Evolutionary conservation across 2,329 filamentous ascomycete species (phyloP).

Genomic region (Pseudogymnoascus sp.): DNA sequence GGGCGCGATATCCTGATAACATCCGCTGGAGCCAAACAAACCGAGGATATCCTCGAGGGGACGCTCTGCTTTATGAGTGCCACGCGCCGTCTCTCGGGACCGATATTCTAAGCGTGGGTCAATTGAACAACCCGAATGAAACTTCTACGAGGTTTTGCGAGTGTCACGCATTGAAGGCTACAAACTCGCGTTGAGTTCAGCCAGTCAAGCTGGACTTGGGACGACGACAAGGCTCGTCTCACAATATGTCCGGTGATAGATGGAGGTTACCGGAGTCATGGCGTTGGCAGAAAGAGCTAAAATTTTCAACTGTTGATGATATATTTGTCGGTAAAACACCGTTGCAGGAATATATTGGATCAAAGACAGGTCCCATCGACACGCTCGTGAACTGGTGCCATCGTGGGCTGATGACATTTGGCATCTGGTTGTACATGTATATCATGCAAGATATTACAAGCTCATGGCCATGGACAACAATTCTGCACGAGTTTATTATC

Average conservation of each 20-base stretch:
- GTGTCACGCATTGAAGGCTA: not conserved
- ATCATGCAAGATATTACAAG: not conserved
- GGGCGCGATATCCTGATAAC: not conserved
- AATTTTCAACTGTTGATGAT: not conserved
- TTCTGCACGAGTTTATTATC: not conserved
- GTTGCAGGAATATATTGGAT: not conserved
- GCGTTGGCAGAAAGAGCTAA: not conserved
- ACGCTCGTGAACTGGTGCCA: not conserved
- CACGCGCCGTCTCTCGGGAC: too few species aligned
- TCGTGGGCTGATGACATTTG: not conserved
- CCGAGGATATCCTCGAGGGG: not conserved
- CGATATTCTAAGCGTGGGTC: not conserved
- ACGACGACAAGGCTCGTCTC: not conserved
- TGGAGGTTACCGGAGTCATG: not conserved
- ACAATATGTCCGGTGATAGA: not conserved
- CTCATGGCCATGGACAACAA: not conserved
- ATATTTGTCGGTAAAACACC: not conserved
- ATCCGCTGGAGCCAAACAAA: not conserved
- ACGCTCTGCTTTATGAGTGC: not conserved
- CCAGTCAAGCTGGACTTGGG: not conserved
- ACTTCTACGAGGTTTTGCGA: not conserved
- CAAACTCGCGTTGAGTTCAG: not conserved
- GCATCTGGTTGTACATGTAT: not conserved
- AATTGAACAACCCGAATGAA: not conserved
- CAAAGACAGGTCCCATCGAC: not conserved